Evolutionary conservation across 1,139 yeast genomes (phyloP), one percentile per base, ranked within the genome.

Genomic region (Suhomyces coccinellae): DNA sequence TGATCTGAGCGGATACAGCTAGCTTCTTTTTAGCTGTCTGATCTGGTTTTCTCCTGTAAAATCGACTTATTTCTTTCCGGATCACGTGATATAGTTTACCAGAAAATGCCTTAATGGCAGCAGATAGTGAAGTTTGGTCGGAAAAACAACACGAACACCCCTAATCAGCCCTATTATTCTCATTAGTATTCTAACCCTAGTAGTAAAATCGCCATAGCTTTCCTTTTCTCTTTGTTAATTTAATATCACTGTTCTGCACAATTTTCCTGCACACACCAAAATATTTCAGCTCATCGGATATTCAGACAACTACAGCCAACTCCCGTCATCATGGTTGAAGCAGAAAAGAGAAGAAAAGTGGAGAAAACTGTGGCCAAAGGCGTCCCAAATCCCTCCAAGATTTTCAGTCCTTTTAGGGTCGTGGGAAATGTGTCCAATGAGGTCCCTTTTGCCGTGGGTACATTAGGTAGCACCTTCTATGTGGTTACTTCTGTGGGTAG

Each of bases 401-500:
- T 75, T 16, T 75, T 72, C 57, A 69, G 75, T 48, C 79, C 79
- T 1, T 75, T 74, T 54, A 55, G 79, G 47, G 75, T 71, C 3
- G 52, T 75, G 8, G 95, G 95, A 7, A 83, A 83, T 60, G 88
- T 86, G 24, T 75, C 89, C 29, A 88, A 89, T 59, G 85, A 82
- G 28, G 75, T 79, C 1, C 98, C 98, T 2, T 87, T 90, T 62
- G 89, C 97, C 10, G 73, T 90, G 29, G 96, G 98, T 27, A 82
- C 93, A 1, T 74, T 93, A 47, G 99, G 99, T 46, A 78, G 88
- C 14, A 83, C 95, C 1, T 91, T 87, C 58, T 86, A 91, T 56
- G 81, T 89, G 38, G 96, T 87, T 11, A 91, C 99, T 0, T 83
- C 89, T 31, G 96, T 93, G 24, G 99, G 97, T 5, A 77, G 82